Evolutionary conservation across 495 filamentous ascomycete genomes (phyloP).

Genomic region (Aspergillus homomorphus): DNA sequence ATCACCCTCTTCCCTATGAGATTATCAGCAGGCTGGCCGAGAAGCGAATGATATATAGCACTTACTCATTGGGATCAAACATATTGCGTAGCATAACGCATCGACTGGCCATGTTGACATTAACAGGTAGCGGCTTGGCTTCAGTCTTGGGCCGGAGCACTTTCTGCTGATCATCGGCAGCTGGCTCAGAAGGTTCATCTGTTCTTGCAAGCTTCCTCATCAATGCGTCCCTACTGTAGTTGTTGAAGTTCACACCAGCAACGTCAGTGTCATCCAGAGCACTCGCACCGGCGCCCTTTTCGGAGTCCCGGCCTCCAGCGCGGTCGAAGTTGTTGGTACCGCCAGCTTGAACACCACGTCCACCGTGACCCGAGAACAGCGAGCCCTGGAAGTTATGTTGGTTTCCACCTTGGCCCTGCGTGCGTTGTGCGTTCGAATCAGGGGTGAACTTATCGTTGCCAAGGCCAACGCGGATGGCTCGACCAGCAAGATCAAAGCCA

Average conservation of each 20-base stretch:
- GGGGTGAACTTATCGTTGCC: slow-evolving; percentile 99
- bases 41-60: slow-evolving; percentile 16
- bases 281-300: slow-evolving; percentile 87
- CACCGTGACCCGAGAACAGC: slow-evolving; percentile 86
- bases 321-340: slow-evolving; percentile 84
- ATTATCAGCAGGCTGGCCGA: slow-evolving; percentile 38
- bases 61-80: slow-evolving; percentile 91
- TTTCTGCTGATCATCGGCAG: slow-evolving; percentile 63
- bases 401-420: slow-evolving; percentile 70
- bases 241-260: slow-evolving; percentile 98
- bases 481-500: slow-evolving; percentile 96
- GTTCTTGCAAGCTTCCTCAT: slow-evolving; percentile 97
- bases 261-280: slow-evolving; percentile 98
- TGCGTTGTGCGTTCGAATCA: slow-evolving; percentile 91
- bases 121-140: slow-evolving; percentile 74
- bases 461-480: slow-evolving; percentile 96
- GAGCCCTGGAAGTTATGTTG: slow-evolving; percentile 87
- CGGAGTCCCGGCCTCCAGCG: slow-evolving; percentile 83
- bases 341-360: slow-evolving; percentile 81
- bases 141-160: slow-evolving; percentile 78
- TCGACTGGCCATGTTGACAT: slow-evolving; percentile 88
- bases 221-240: slow-evolving; percentile 93
- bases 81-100: slow-evolving; percentile 94
- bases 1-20: slow-evolving; percentile 75
- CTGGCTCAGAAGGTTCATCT: slow-evolving; percentile 70